Evolutionary conservation across 208 protist species (phyloP), one percentile per base, ranked within the genome.

Genomic region (Leishmania tarentolae): DNA sequence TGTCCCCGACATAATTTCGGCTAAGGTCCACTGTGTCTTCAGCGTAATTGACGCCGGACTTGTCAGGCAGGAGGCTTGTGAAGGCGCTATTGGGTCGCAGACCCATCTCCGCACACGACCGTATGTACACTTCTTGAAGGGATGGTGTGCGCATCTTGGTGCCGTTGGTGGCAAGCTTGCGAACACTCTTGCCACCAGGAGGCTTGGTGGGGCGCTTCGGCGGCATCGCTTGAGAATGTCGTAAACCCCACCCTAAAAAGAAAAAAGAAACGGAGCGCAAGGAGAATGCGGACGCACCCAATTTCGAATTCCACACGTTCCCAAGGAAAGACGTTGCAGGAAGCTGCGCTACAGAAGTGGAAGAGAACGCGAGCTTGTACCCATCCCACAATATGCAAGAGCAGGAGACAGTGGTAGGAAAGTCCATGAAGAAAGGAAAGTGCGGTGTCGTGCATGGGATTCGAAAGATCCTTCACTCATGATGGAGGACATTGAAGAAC

Each of bases 1-100:
- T 91, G 82, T 98, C 94, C 0, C 95, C 96, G 3, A 98, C 76
- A 78, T 98, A 98, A 85, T 98, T 98, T 37, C 81, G 84, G 40
- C 85, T 94, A 21, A 98, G 81, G 73, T 98, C 92, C 7, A 98
- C 74, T 1, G 75, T 81, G 42, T 70, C 76, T 2, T n/a, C 44
- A 11, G 47, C 7, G 92, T 89, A 70, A 70, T 87, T 73, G 11
- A 57, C 79, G 4, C 81, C 87, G 17, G 84, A 53, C 53, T 93
- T 88, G 19, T 91, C 83, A 6, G 92, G 89, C 17, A 98, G 86
- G 59, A 96, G 17, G 21, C 81, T 86, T 8, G 91, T 44, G 61
- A 98, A 28, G 40, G 79, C 90, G 57, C 92, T 97, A 78, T 98
- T 98, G 21, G 93, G 89, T 50, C 87, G 89, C 37, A 96, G 79